These are phyloP conservation scores for Trichomonas vaginalis DNA, from an alignment of 208 protist species.

Conservation along the genomic window DNA sequence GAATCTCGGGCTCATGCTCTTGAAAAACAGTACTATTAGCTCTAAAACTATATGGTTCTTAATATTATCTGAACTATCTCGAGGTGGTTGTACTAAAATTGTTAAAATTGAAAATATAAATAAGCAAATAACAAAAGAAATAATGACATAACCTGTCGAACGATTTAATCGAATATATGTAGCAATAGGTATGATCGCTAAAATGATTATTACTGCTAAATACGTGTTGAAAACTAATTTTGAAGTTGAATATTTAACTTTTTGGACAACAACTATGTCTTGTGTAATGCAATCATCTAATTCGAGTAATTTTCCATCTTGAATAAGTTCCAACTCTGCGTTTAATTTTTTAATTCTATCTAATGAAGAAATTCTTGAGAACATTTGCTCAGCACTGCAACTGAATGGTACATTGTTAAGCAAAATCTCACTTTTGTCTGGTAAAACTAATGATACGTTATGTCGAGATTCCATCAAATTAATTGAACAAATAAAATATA, in stretches of 20 bases:
- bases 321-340: neutral
- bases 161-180: neutral
- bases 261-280: neutral
- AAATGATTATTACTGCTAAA: neutral
- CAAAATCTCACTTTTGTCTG: neutral
- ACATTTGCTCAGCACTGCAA: neutral
- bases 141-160: neutral
- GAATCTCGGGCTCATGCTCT: neutral
- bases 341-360: neutral
- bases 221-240: neutral
- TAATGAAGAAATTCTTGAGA: neutral
- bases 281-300: neutral
- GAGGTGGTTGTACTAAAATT: neutral
- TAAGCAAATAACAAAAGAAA: neutral
- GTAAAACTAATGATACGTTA: neutral
- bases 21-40: neutral
- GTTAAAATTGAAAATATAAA: neutral
- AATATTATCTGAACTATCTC: neutral
- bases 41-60: neutral
- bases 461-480: neutral
- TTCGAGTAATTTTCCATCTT: neutral
- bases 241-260: neutral
- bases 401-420: neutral
- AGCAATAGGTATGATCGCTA: neutral
- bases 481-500: no score